phyloP scores from a whole-genome alignment of 2,329 filamentous ascomycete genomes.

The Colletotrichum australisinense region DNA sequence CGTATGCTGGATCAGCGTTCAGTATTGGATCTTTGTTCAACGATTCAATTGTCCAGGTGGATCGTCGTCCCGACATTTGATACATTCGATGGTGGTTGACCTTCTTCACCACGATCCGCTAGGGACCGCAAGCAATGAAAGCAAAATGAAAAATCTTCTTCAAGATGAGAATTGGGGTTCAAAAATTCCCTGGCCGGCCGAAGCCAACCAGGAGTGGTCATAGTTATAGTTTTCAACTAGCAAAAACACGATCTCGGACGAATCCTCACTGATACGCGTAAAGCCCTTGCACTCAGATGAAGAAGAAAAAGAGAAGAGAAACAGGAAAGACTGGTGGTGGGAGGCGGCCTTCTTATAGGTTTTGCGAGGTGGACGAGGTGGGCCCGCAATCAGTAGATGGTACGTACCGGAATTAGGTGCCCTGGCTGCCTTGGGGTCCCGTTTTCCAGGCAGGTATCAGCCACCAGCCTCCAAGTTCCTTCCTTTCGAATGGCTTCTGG shows the following conservation, averaged over 20 bases:
- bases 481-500: background rate
- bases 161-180: conserved; percentile 53
- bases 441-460: no score
- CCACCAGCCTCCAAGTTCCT: background rate
- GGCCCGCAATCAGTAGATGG: conserved; percentile 20
- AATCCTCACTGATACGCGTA: conserved; percentile 89
- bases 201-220: conserved; percentile 65
- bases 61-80: conserved; percentile 60
- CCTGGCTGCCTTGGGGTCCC: background rate
- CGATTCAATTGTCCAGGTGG: no score
- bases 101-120: conserved; percentile 61
- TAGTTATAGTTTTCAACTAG: conserved; percentile 83
- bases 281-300: conserved; percentile 79
- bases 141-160: conserved; percentile 42
- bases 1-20: no score
- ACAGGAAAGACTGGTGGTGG: background rate
- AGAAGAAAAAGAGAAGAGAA: conserved; percentile 55
- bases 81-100: conserved; percentile 63
- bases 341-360: conserved; percentile 32
- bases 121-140: conserved; percentile 64
- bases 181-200: conserved; percentile 85
- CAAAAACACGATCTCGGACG: conserved; percentile 90
- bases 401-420: conserved; percentile 15
- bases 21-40: no score
- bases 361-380: background rate